Conservation (phyloP, 2,329 filamentous ascomycete genomes). For the Alternaria brassicae region DNA sequence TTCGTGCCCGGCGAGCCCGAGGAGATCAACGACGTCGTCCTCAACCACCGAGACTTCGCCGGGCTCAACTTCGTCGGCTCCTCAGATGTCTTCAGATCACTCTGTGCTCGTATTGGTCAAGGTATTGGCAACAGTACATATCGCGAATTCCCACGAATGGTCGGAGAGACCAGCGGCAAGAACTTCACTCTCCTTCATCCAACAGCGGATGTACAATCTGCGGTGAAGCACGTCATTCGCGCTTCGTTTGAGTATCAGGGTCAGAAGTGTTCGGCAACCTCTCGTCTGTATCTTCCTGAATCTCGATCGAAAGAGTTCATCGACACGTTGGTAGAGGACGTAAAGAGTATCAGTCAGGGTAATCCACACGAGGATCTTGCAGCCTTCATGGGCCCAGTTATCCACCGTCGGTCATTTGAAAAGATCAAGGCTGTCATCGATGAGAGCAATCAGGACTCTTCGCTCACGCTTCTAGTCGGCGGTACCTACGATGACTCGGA, state of each 20-base stretch:
- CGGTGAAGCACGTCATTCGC: constrained; percentile 79
- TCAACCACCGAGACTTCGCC: constrained; percentile 79
- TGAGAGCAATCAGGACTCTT: constrained; percentile 72
- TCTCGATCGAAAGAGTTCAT: constrained; percentile 76
- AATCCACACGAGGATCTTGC: constrained; percentile 67
- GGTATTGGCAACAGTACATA: constrained; percentile 82
- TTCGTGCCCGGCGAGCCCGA: constrained; percentile 88
- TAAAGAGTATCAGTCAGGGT: constrained; percentile 72
- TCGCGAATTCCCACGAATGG: constrained; percentile 81
- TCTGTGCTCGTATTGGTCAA: constrained; percentile 83
- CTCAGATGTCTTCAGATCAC: constrained; percentile 84
- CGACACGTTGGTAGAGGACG: constrained; percentile 68
- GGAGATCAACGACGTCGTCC: constrained; percentile 76
- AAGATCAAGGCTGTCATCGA: constrained; percentile 79
- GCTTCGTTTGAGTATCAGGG: constrained; percentile 89
- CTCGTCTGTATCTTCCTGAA: constrained; percentile 76
- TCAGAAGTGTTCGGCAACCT: constrained; percentile 87
- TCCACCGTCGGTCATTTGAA: constrained; percentile 79
- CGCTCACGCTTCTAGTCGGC: constrained; percentile 74
- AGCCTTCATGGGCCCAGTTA: constrained; percentile 86
- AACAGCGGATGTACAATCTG: constrained; percentile 77
- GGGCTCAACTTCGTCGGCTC: constrained; percentile 93
- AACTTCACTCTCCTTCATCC: constrained; percentile 86
- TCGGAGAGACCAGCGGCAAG: constrained; percentile 90
- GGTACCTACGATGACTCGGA: constrained; percentile 77